Evolutionary conservation across 1,139 yeast genomes (phyloP), one percentile per base, ranked within the genome.

Genomic region (Lodderomyces elongisporus): DNA sequence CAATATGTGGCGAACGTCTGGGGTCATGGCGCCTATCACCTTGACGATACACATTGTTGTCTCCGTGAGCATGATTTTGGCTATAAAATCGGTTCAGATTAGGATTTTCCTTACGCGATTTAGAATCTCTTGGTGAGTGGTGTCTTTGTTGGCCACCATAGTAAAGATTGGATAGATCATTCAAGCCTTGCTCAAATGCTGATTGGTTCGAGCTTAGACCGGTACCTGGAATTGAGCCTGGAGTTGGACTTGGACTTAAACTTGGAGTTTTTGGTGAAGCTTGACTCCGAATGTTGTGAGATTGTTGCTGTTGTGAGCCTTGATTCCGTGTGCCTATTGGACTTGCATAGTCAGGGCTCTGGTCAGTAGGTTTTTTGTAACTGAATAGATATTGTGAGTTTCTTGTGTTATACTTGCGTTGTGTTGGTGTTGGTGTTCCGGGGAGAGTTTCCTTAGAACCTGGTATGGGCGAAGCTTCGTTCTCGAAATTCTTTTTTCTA

Each of bases 381-480:
- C 56, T 57, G 44, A 62, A 62, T 27, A 62, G 47, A 27, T 56
- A 39, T 39, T 58, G 66, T 3, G 66, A 60, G 35, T 54, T 58
- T 15, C 62, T 40, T 17, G 32, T n/a, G 34, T 49, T 49, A 16
- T 38, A 38, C 17, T 33, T 40, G 27, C 39, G 30, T 33, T 27
- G 27, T 20, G 37, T 15, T 30, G 40, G 25, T 12, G 32, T 13
- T 24, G 42, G 34, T 25, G 25, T 4, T 24, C 10, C 7, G 30
- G 33, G 6, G 26, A 17, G 3, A 22, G 17, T 15, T 25, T 27
- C 32, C 23, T 20, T 17, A 4, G 13, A 12, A 9, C 28, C 34
- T 2, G 34, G 34, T 8, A 28, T 12, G 10, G 27, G 13, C 4
- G 27, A 21, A 23, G 10, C 14, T 7, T 21, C 14, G 9, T 7